Evolutionary conservation across 805 yeast genomes (phyloP), one percentile per base, ranked within the genome.

Genomic region (Ogataea minuta): DNA sequence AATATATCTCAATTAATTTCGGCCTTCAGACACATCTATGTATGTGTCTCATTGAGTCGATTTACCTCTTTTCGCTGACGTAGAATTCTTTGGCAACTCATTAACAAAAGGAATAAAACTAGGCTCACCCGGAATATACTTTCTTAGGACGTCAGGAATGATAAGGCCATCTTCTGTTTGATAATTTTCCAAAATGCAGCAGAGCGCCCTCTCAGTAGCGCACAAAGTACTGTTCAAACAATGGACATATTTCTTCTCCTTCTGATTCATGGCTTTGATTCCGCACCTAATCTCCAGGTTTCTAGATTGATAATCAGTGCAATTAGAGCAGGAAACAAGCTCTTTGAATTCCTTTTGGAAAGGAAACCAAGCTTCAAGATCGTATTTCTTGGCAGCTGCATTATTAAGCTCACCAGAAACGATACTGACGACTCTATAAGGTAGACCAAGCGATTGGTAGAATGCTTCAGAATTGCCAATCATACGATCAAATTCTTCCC

Each of bases 291-390:
- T 93, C 74, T 93, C 99, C 63, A 93, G 76, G 77, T 91, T 91
- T 75, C 99, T 85, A 38, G 98, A 87, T 75, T 93, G 99, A 70
- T 93, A 93, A 71, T 93, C 99, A 45, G 99, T 93, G 80, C 99
- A 93, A 78, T 93, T 93, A 44, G 98, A 91, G 74, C 98, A 91
- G 13, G 96, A 88, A 41, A 93, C 99, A 59, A 93, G 80, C 73
- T 93, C 99, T 72, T 93, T 93, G 74, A 86, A 93, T 71, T 93
- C 99, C 66, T 89, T 77, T 76, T 93, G 99, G 86, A 76, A 93
- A 62, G 99, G 99, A 95, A 93, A 93, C 99, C 99, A 93, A 36
- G 99, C 99, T 75, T 93, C 99, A 62, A 93, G 77, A 72, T 93
- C 99, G 72, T 84, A 93, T 69, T 93, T 93, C 76, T 93, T 93